Conservation (phyloP, 129 eudicot genomes). For the Ambrosia trifida region DNA sequence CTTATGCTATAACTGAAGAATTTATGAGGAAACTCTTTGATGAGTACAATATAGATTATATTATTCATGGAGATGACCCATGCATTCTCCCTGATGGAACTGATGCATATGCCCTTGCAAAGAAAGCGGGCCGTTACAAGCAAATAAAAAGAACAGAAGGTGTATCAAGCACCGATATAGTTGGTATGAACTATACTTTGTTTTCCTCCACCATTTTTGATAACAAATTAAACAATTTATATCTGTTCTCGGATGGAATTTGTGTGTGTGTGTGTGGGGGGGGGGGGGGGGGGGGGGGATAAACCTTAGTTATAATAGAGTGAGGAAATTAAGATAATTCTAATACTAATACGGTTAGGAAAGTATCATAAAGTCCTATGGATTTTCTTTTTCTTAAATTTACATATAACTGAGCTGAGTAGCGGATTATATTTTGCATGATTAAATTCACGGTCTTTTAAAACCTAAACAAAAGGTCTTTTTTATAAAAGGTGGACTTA, state of each 20-base stretch:
- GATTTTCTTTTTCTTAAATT: neutral
- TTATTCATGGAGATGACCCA: constrained; percentile 98
- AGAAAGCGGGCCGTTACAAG: constrained; percentile 95
- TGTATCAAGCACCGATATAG: constrained; percentile 98
- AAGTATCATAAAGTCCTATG: neutral
- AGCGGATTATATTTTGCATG: neutral
- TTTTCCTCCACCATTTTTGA: neutral
- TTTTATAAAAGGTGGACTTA: neutral
- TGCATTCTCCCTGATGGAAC: constrained; percentile 96
- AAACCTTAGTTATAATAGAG: neutral
- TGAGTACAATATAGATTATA: constrained; percentile 89
- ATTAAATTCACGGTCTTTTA: neutral
- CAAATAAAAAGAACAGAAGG: constrained; percentile 99
- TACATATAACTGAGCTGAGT: neutral
- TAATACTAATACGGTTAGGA: neutral
- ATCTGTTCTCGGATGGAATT: neutral
- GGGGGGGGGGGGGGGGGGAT: constrained; percentile 4
- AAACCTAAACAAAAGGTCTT: neutral
- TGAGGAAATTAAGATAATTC: neutral
- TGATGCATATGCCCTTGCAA: constrained; percentile 98
- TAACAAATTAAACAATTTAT: neutral
- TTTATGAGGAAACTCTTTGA: constrained; percentile 91
- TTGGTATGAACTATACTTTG: constrained; percentile 56
- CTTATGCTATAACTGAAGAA: constrained; percentile 96
- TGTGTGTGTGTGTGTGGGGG: neutral